Percentiles rank a stretch among this genome's conserved stretches.
Evolutionary conservation across 1,139 yeast species (phyloP).

Genomic region (Nakaseomyces bracarensis): DNA sequence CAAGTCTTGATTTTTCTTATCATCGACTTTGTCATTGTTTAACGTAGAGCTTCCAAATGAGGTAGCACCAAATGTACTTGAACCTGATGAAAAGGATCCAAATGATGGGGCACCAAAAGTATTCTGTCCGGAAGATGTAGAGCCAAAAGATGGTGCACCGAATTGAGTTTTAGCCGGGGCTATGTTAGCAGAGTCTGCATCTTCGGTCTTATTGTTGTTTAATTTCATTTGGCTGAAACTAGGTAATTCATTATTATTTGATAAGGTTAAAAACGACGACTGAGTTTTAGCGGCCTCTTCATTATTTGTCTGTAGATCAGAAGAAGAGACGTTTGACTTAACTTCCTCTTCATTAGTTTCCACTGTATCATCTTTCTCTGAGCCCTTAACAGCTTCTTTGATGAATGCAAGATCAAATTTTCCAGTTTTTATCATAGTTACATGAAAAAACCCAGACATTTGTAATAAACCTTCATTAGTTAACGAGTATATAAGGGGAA

Average conservation of each 20-base stretch:
- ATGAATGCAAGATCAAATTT: slow-evolving; percentile 20
- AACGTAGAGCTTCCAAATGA: slow-evolving; percentile 15
- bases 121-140: not conserved
- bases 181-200: slow-evolving; percentile 10
- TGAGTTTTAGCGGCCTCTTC: not conserved
- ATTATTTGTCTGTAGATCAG: slow-evolving; percentile 7
- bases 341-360: slow-evolving; percentile 12
- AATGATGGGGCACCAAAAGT: slow-evolving; percentile 7
- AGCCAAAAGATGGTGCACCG: slow-evolving; percentile 12
- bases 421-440: slow-evolving; percentile 37
- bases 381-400: not conserved
- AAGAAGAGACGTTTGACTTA: slow-evolving; percentile 18
- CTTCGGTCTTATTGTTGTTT: slow-evolving; percentile 12
- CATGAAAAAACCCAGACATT: slow-evolving; percentile 59
- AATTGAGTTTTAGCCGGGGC: slow-evolving; percentile 14
- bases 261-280: not conserved
- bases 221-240: slow-evolving; percentile 1
- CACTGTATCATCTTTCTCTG: not conserved
- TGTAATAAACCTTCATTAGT: slow-evolving; percentile 55
- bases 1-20: no score
- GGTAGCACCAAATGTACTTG: slow-evolving; percentile 15
- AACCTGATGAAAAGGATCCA: slow-evolving; percentile 5
- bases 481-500: slow-evolving; percentile 57
- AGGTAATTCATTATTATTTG: not conserved
- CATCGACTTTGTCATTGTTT: no score